Percentiles rank a stretch among this genome's conserved stretches.
These are phyloP conservation scores for Pichia norvegensis DNA, from an alignment of 1,139 yeast genomes.

Conservation along the genomic window DNA sequence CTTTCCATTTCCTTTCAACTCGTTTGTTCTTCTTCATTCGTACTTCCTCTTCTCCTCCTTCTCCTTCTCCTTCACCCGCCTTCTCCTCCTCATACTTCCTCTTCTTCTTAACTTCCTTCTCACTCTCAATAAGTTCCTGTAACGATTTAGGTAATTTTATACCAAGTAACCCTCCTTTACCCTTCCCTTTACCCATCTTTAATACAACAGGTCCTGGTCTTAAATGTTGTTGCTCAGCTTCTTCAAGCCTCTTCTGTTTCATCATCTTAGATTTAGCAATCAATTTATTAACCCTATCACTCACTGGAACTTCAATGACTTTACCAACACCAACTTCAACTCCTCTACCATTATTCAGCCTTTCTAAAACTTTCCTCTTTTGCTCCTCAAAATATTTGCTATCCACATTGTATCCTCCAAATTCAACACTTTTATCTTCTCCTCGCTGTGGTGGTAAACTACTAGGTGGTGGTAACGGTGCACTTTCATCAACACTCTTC, in stretches of 20 bases:
- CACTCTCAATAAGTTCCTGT: not conserved
- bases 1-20: not conserved
- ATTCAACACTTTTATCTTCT: no score
- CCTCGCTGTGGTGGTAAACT: not conserved
- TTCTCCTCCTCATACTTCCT: not conserved
- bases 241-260: constrained; percentile 1
- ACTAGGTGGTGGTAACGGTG: not conserved
- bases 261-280: constrained; percentile 9
- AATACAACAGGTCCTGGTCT: not conserved
- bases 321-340: not conserved
- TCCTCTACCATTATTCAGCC: not conserved
- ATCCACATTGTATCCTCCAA: no score
- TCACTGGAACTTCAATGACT: not conserved
- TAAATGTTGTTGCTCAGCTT: constrained; percentile 3
- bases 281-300: constrained; percentile 7
- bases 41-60: not conserved
- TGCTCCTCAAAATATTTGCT: not conserved
- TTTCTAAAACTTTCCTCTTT: not conserved
- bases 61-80: not conserved
- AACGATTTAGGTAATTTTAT: not conserved
- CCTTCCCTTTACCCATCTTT: not conserved
- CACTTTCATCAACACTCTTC: not conserved
- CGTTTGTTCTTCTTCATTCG: not conserved
- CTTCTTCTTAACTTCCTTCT: not conserved
- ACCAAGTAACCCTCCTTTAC: not conserved